A percentile compares a stretch with the other conserved stretches of the same genome.
phyloP scores from a whole-genome alignment of 1,139 yeast species.

The Pichiaceae sp. region DNA sequence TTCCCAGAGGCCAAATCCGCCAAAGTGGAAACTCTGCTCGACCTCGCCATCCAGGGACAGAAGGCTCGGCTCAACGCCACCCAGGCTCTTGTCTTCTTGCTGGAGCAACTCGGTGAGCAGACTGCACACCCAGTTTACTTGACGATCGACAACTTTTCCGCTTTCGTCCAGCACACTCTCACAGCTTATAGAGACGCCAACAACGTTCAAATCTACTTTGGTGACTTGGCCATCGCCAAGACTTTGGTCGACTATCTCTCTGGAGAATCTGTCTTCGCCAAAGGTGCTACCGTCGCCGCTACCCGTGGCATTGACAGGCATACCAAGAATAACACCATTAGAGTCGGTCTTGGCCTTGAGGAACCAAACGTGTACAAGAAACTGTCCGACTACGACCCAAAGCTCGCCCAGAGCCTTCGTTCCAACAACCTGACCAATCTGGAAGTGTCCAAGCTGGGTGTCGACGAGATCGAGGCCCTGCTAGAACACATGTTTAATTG shows the following conservation, averaged over 20 bases:
- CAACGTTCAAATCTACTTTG: constrained; percentile 50
- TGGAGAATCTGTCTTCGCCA: constrained; percentile 42
- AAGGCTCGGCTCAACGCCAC: constrained; percentile 12
- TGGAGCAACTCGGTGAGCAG: constrained; percentile 44
- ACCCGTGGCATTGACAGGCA: constrained; percentile 41
- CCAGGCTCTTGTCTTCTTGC: constrained; percentile 40
- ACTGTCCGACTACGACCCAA: constrained; percentile 42
- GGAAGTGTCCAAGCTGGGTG: constrained; percentile 43
- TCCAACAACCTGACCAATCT: constrained; percentile 31
- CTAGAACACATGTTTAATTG: constrained; percentile 46
- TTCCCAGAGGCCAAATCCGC: constrained; percentile 13
- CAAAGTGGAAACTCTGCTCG: constrained; percentile 35
- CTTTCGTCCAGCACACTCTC: constrained; percentile 44
- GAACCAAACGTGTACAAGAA: constrained; percentile 50
- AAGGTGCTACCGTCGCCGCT: constrained; percentile 65
- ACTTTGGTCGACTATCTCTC: constrained; percentile 47
- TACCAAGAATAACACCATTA: constrained; percentile 39
- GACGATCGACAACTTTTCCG: constrained; percentile 70
- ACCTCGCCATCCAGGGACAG: constrained; percentile 28
- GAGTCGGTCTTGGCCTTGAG: constrained; percentile 49
- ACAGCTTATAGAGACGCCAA: constrained; percentile 57
- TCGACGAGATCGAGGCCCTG: constrained; percentile 46
- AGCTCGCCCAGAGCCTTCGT: constrained; percentile 37
- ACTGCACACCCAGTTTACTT: constrained; percentile 50
- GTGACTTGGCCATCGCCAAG: constrained; percentile 60